A percentile compares a stretch with the other conserved stretches of the same genome.
Conservation (phyloP, 192 early-diverging fungal genomes). For the Rhizophlyctis rosea region DNA sequence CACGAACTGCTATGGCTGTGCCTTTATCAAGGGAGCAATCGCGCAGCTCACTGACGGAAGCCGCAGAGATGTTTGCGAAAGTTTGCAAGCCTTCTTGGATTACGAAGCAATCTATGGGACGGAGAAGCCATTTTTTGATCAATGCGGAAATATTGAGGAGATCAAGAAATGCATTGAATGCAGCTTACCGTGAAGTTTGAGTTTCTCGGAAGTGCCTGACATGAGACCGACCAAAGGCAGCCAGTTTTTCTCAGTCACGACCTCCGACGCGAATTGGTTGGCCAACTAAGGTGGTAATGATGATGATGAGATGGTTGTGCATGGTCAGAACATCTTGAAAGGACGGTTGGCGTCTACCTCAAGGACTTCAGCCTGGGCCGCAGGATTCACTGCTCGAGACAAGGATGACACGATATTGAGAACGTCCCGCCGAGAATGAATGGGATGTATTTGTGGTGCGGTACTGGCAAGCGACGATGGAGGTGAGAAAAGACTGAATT, state of each 20-base stretch:
- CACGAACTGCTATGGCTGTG: constrained; percentile 15
- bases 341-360: neutral
- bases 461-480: neutral
- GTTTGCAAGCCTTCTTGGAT: constrained; percentile 20
- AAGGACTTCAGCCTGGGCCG: neutral
- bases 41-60: constrained; percentile 13
- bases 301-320: neutral
- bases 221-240: constrained; percentile 12
- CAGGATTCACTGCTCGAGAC: neutral
- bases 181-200: constrained; percentile 15
- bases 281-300: constrained; percentile 4
- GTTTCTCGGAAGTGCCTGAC: constrained; percentile 13
- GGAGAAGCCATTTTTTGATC: neutral
- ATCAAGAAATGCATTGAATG: neutral
- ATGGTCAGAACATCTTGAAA: neutral
- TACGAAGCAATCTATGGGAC: constrained; percentile 24
- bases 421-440: neutral
- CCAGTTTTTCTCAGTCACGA: constrained; percentile 10
- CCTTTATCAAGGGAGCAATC: constrained; percentile 23
- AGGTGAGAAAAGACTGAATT: neutral
- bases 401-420: neutral
- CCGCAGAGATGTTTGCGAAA: constrained; percentile 9
- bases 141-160: neutral
- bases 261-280: neutral
- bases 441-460: neutral